Conservation (phyloP, 2,329 filamentous ascomycete species). For the Ceratocystis ficicola region DNA sequence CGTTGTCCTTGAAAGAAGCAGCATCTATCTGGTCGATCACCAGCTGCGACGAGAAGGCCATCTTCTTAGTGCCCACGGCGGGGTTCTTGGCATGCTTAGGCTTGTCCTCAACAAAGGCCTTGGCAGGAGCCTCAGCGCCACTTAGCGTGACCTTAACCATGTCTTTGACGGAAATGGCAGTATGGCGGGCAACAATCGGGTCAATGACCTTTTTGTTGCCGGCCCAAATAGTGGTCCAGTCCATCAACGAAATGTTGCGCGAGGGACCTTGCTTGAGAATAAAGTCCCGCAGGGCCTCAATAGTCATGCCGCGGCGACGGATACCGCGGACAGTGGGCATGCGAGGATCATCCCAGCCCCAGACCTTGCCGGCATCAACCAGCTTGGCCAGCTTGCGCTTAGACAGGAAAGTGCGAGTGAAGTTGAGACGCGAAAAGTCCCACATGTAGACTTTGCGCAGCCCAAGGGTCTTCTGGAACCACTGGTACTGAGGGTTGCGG, state of each 20-base stretch:
- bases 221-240: conserved; percentile 65
- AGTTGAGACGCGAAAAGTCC: conserved; percentile 78
- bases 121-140: conserved; percentile 53
- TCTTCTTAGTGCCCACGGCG: conserved; percentile 72
- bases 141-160: conserved; percentile 58
- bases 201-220: conserved; percentile 75
- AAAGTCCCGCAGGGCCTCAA: conserved; percentile 67
- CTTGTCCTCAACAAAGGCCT: conserved; percentile 57
- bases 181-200: conserved; percentile 61
- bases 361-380: conserved; percentile 62
- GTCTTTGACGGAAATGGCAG: conserved; percentile 57
- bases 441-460: conserved; percentile 70
- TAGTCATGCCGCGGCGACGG: conserved; percentile 64
- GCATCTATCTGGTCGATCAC: conserved; percentile 80
- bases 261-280: conserved; percentile 75
- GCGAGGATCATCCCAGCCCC: conserved; percentile 76
- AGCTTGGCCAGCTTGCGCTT: conserved; percentile 80
- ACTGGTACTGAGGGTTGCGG: conserved; percentile 75
- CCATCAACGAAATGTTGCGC: conserved; percentile 72
- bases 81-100: conserved; percentile 85
- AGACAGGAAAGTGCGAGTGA: conserved; percentile 68
- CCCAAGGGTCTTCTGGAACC: conserved; percentile 64
- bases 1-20: conserved; percentile 64
- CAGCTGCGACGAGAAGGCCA: conserved; percentile 62
- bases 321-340: conserved; percentile 79